These are phyloP conservation scores for Wickerhamiella slavikovae DNA, from an alignment of 805 yeast genomes.

Conservation along the genomic window DNA sequence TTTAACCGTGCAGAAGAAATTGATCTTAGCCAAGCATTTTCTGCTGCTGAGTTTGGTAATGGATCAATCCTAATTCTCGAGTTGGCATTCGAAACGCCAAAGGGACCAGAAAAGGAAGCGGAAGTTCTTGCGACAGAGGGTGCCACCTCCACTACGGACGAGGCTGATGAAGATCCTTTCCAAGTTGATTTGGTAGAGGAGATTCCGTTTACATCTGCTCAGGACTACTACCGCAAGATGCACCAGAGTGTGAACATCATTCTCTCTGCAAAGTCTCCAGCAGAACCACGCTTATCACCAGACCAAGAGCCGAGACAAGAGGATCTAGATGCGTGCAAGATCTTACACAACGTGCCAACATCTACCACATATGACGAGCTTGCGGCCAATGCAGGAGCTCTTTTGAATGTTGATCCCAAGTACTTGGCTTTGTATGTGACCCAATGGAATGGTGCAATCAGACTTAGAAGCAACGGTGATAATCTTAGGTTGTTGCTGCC, in stretches of 20 bases:
- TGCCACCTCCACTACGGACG: not conserved
- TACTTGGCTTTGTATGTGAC: conserved; percentile 20
- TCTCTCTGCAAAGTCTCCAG: conserved; percentile 48
- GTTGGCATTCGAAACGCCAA: too few relatives aligned
- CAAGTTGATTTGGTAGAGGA: not conserved
- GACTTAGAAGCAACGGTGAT: conserved; percentile 4
- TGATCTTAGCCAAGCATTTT: too few relatives aligned
- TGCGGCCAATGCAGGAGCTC: conserved; percentile 36
- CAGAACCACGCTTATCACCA: too few relatives aligned
- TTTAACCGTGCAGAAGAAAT: too few relatives aligned
- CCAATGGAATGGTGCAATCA: not conserved
- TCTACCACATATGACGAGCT: conserved; percentile 37
- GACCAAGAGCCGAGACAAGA: too few relatives aligned
- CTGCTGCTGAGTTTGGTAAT: not conserved
- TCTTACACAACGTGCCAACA: too few relatives aligned
- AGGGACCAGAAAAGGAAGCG: too few relatives aligned
- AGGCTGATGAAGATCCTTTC: not conserved
- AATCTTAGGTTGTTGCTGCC: conserved; percentile 6
- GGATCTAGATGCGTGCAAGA: too few relatives aligned
- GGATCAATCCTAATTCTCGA: not conserved
- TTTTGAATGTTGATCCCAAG: conserved; percentile 33
- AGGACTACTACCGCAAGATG: conserved; percentile 17
- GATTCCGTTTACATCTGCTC: conserved; percentile 3
- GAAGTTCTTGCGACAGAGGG: too few relatives aligned
- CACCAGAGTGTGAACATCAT: conserved; percentile 13